A percentile compares a stretch with the other conserved stretches of the same genome.
Evolutionary conservation across 768 basidiomycete species (phyloP).

Genomic region (Boletus coccyginus): DNA sequence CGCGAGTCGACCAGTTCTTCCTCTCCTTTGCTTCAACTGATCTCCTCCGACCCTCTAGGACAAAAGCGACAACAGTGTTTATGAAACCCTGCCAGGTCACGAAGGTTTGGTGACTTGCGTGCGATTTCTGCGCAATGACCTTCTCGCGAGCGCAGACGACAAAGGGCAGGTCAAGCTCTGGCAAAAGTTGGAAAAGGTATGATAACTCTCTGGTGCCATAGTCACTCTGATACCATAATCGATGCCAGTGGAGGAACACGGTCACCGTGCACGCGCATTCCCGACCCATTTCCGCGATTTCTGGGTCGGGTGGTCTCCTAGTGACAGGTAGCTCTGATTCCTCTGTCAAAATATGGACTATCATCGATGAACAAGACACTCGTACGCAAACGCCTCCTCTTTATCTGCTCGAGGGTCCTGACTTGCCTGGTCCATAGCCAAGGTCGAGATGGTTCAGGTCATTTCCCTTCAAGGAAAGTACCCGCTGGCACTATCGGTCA

Average conservation of each 20-base stretch:
- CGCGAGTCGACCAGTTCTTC: slow-evolving; percentile 33
- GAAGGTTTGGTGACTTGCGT: slow-evolving; percentile 72
- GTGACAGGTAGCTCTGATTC: slow-evolving; percentile 86
- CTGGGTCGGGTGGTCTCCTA: slow-evolving; percentile 45
- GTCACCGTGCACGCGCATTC: slow-evolving; percentile 56
- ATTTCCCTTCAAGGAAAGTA: slow-evolving; percentile 67
- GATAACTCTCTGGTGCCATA: not conserved
- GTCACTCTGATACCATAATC: slow-evolving; percentile 12
- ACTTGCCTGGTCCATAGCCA: slow-evolving; percentile 27
- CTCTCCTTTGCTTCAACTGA: not conserved
- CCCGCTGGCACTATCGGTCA: slow-evolving; percentile 67
- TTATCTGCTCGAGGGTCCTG: not conserved
- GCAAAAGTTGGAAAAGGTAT: slow-evolving; percentile 38
- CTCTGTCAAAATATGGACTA: slow-evolving; percentile 69
- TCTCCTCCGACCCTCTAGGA: slow-evolving; percentile 37
- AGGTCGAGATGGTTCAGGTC: slow-evolving; percentile 48
- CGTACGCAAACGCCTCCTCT: slow-evolving; percentile 21
- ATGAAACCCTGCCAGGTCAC: slow-evolving; percentile 74
- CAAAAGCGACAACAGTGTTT: slow-evolving; percentile 50
- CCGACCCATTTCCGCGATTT: slow-evolving; percentile 68
- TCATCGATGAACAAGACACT: slow-evolving; percentile 29
- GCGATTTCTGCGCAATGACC: slow-evolving; percentile 53
- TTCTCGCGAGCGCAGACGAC: slow-evolving; percentile 74
- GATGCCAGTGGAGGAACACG: slow-evolving; percentile 54
- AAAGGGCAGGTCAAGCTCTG: slow-evolving; percentile 66